Base-by-base conservation (phyloP, 129 eudicot species). In the Glebionis coronaria region DNA sequence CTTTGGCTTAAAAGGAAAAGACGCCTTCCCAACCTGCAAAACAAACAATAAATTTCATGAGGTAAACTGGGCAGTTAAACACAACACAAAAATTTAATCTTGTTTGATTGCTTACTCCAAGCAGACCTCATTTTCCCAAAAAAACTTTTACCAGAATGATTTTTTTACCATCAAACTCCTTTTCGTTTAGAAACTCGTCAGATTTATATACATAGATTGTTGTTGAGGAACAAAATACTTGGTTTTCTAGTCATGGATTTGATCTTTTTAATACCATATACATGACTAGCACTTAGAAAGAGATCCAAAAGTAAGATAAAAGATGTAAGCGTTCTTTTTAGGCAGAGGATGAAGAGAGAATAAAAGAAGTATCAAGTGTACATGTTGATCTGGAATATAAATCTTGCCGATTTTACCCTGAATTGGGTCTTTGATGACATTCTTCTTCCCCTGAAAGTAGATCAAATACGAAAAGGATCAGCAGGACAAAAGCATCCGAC, bases 321-420 rank as follows among this genome's bases (percentile, higher is more conserved):
- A n/a, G n/a, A n/a, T n/a, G n/a, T n/a, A n/a, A n/a, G n/a, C n/a
- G n/a, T 1, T 15, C 10, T 14, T 50, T 3, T 27, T 29, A 47
- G 1, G 31, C 49, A 29, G 19, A 38, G n/a, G n/a, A 27, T 27
- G 28, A 52, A 35, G 53, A 23, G 29, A 31, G 5, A 25, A 44
- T 13, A 9, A 16, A 65, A 10, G n/a, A 52, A 60, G 12, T 14
- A 15, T 20, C 27, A 72, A 58, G 16, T 13, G 29, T 20, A 89
- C 99, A 97, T 87, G 83, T 67, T 94, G 95, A 76, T 89, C 90
- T 13, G 97, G 99, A 42, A 89, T 80, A 64, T 86, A 94, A 42
- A 89, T 73, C 90, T 87, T 86, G 67, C 95, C 99, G 8, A 85
- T 69, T 73, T 84, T 94, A 35, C 99, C 99, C 61, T 77, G 79